Evolutionary conservation across 345 rosid species (phyloP).

Genomic region (Pugionium dolabratum): DNA sequence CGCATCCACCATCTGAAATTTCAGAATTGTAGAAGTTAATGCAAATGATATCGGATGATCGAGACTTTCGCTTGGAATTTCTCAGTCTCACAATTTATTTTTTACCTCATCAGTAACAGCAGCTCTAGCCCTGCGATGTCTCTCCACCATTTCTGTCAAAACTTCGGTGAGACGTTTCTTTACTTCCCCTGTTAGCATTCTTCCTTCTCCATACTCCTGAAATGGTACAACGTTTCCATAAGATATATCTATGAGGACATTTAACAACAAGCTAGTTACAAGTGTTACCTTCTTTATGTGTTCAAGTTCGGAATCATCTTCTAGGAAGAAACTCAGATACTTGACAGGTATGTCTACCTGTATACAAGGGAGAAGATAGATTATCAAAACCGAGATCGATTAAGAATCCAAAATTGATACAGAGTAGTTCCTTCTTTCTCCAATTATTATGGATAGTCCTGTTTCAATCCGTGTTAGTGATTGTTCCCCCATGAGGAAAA

Average conservation of each 20-base stretch:
- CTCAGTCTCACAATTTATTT: neutral
- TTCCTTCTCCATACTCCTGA: constrained; percentile 83
- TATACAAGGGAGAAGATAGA: neutral
- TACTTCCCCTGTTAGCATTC: constrained; percentile 84
- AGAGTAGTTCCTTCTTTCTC: too few relatives aligned
- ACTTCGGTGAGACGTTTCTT: constrained; percentile 68
- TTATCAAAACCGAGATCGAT: neutral
- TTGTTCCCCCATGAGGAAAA: too few relatives aligned
- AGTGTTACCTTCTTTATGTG: constrained; percentile 65
- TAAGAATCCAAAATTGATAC: too few relatives aligned
- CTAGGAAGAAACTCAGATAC: constrained; percentile 76
- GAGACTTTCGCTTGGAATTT: too few relatives aligned
- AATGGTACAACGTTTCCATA: too few relatives aligned
- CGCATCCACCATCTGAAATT: constrained; percentile 82
- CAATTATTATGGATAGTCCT: too few relatives aligned
- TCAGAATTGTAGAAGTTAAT: too few relatives aligned
- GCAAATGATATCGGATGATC: too few relatives aligned
- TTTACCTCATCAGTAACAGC: constrained; percentile 82
- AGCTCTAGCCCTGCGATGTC: constrained; percentile 76
- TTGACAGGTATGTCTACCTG: constrained; percentile 89
- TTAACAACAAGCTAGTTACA: neutral
- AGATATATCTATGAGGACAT: too few relatives aligned
- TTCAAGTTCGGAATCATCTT: constrained; percentile 83
- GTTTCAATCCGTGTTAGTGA: too few relatives aligned
- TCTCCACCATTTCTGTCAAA: constrained; percentile 74